Conservation (phyloP, 306 rosid species). For the Inga oerstediana region DNA sequence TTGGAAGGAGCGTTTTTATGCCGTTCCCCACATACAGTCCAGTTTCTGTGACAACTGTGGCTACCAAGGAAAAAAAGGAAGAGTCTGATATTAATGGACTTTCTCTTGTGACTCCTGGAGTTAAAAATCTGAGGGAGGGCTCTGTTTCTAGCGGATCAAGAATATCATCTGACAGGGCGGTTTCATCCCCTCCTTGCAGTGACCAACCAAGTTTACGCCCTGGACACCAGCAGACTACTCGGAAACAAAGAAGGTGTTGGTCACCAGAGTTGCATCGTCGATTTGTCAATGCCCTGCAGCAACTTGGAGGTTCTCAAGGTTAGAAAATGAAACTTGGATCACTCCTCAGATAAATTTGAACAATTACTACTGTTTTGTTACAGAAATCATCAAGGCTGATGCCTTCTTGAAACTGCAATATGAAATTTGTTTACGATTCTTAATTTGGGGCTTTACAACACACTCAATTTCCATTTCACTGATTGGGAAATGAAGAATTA, state of each 20-base stretch:
- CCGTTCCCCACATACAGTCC: slow-evolving; percentile 64
- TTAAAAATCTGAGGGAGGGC: slow-evolving; percentile 63
- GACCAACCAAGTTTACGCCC: slow-evolving; percentile 47
- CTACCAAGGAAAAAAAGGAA: slow-evolving; percentile 67
- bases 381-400: slow-evolving; percentile 6
- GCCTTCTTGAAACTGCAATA: slow-evolving; percentile 28
- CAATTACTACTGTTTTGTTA: background rate
- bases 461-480: slow-evolving; percentile 12
- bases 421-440: slow-evolving; percentile 16
- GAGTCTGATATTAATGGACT: slow-evolving; percentile 63
- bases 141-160: slow-evolving; percentile 59
- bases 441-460: slow-evolving; percentile 1
- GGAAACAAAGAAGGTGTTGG: slow-evolving; percentile 99
- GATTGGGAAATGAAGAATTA: slow-evolving; percentile 19
- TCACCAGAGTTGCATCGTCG: slow-evolving; percentile 89
- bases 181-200: slow-evolving; percentile 53
- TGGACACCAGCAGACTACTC: slow-evolving; percentile 51
- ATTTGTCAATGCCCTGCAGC: slow-evolving; percentile 86
- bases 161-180: slow-evolving; percentile 50
- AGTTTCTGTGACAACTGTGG: slow-evolving; percentile 40
- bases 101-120: slow-evolving; percentile 63
- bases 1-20: slow-evolving; percentile 53
- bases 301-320: slow-evolving; percentile 99
- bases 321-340: slow-evolving; percentile 33
- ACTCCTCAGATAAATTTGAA: slow-evolving; percentile 1